phyloP scores from a whole-genome alignment of 139 green algal genomes.

The Coccomyxa sp. region DNA sequence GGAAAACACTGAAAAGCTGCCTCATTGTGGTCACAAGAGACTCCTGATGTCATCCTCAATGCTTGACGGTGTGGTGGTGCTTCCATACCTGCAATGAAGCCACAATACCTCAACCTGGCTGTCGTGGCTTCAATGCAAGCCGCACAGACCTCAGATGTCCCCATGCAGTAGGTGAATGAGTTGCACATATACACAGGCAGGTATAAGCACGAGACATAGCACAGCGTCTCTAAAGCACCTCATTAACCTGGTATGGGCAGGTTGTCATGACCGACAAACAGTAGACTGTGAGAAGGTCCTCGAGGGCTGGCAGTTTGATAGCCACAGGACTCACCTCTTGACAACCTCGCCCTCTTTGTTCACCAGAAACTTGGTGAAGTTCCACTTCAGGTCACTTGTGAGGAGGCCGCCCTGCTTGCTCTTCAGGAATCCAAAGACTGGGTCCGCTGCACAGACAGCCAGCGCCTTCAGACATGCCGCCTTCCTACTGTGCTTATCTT shows the following conservation, averaged over 20 bases:
- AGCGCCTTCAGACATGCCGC: no score
- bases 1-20: no score
- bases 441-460: conserved; percentile 20
- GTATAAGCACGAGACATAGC: background rate
- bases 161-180: background rate
- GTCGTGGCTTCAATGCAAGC: background rate
- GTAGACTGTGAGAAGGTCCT: background rate
- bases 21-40: conserved; percentile 38
- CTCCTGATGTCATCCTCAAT: conserved; percentile 37
- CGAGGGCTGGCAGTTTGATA: no score
- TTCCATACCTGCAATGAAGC: conserved; percentile 9
- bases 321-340: background rate
- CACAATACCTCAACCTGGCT: background rate
- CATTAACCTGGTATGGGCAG: background rate
- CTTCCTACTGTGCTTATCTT: no score
- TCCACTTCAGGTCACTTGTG: conserved; percentile 58
- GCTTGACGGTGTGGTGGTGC: conserved; percentile 17
- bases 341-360: conserved; percentile 41
- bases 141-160: no score
- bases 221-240: background rate
- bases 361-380: conserved; percentile 66
- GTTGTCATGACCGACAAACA: background rate
- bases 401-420: conserved; percentile 54
- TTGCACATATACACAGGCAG: background rate
- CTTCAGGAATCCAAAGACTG: conserved; percentile 61